phyloP scores from a whole-genome alignment of 305 asterid genomes.

The Euphrasia arctica region DNA sequence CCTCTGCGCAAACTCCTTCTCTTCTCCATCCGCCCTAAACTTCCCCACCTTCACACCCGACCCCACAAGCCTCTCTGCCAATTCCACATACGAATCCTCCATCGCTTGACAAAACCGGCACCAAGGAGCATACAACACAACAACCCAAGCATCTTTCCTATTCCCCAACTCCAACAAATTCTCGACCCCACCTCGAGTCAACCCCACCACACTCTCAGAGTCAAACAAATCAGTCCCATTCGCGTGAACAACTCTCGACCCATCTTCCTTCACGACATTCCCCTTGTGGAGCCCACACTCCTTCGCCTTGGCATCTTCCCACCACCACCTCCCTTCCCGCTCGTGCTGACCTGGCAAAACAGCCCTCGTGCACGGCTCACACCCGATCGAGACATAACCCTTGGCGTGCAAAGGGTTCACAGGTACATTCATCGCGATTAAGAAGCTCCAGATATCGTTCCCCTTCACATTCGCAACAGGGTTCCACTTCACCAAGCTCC shows the following conservation, averaged over 20 bases:
- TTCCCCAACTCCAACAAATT: constrained; percentile 64
- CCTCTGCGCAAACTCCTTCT: constrained; percentile 74
- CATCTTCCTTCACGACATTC: constrained; percentile 39
- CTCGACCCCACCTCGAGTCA: constrained; percentile 81
- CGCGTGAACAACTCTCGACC: constrained; percentile 34
- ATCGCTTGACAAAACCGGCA: constrained; percentile 92
- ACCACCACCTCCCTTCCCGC: constrained; percentile 99
- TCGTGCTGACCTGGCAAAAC: constrained; percentile 96
- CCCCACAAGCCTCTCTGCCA: constrained; percentile 61
- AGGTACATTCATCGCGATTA: constrained; percentile 80
- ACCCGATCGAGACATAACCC: constrained; percentile 89
- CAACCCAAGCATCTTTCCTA: constrained; percentile 83
- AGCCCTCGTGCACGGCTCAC: constrained; percentile 93
- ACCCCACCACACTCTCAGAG: constrained; percentile 41
- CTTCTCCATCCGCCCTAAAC: constrained; percentile 91
- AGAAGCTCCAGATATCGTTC: constrained; percentile 73
- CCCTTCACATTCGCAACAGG: constrained; percentile 87
- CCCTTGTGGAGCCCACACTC: constrained; percentile 99
- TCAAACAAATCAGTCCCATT: constrained; percentile 67
- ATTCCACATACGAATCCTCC: constrained; percentile 73
- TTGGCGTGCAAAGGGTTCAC: constrained; percentile 75
- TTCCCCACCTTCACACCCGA: constrained; percentile 82
- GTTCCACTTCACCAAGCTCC: constrained; percentile 96
- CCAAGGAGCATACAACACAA: constrained; percentile 96
- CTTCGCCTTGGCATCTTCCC: constrained; percentile 98